Conservation (phyloP, 495 filamentous ascomycete genomes). For the Penicillium pulvis region DNA sequence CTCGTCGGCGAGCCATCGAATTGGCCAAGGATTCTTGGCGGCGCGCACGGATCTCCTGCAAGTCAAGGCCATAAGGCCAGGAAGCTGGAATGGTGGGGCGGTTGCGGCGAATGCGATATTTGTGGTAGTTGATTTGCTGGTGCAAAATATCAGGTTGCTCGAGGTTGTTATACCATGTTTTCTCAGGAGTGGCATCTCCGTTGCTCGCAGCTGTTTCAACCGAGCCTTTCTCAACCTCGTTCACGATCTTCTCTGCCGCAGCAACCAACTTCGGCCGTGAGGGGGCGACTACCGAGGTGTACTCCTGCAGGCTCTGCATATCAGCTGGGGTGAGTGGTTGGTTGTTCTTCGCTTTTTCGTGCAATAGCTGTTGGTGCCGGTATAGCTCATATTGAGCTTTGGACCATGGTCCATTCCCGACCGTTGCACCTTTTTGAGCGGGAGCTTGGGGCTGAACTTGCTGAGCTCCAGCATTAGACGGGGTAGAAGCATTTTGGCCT, state of each 20-base stretch:
- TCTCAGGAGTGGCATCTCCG: slow-evolving; percentile 29
- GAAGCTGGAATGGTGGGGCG: slow-evolving; percentile 63
- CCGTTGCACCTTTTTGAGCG: slow-evolving; percentile 35
- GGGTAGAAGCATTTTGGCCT: slow-evolving; percentile 48
- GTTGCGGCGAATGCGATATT: slow-evolving; percentile 20
- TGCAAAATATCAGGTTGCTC: slow-evolving; percentile 65
- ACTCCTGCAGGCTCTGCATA: slow-evolving; percentile 74
- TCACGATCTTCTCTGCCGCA: slow-evolving; percentile 53
- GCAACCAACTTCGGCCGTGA: slow-evolving; percentile 57
- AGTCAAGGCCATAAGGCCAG: slow-evolving; percentile 78
- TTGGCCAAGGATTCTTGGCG: slow-evolving; percentile 32
- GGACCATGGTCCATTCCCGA: slow-evolving; percentile 60
- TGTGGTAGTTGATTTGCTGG: slow-evolving; percentile 24
- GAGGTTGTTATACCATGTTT: slow-evolving; percentile 61
- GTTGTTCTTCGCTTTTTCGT: slow-evolving; percentile 81
- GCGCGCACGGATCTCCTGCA: slow-evolving; percentile 65
- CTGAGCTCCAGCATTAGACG: slow-evolving; percentile 42
- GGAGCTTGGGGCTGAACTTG: slow-evolving; percentile 35
- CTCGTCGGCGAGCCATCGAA: slow-evolving; percentile 77
- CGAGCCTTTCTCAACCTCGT: slow-evolving; percentile 46
- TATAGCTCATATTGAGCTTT: slow-evolving; percentile 70
- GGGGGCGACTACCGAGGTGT: slow-evolving; percentile 66
- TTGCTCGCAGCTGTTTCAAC: slow-evolving; percentile 37
- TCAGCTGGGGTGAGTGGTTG: slow-evolving; percentile 70
- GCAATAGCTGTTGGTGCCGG: slow-evolving; percentile 77